phyloP scores from a whole-genome alignment of 2,329 filamentous ascomycete species.

The Penicillium brevicompactum region DNA sequence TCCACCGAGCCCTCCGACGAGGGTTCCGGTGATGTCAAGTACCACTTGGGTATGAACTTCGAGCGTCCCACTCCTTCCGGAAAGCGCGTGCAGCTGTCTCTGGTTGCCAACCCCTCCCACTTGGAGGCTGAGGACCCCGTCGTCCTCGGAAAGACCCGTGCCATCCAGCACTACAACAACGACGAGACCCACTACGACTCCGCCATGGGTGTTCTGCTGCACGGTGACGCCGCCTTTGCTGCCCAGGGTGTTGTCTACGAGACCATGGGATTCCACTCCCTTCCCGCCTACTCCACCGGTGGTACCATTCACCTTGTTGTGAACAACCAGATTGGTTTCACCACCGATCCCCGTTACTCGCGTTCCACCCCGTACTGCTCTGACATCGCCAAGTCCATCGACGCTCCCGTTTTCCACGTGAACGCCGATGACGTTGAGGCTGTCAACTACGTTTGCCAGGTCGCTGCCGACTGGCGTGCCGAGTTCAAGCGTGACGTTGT shows the following conservation, averaged over 20 bases:
- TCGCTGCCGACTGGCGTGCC: slow-evolving; percentile 96
- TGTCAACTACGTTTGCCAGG: slow-evolving; percentile 96
- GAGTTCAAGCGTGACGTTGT: slow-evolving; percentile 99
- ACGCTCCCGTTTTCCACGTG: slow-evolving; percentile 98
- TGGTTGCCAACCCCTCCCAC: slow-evolving; percentile 98
- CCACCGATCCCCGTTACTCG: slow-evolving; percentile 94
- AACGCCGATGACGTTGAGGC: slow-evolving; percentile 98
- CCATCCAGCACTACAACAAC: slow-evolving; percentile 98
- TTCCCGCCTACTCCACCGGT: slow-evolving; percentile 94
- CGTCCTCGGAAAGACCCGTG: slow-evolving; percentile 93
- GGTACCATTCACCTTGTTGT: slow-evolving; percentile 96
- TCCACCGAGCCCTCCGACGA: slow-evolving; percentile 86
- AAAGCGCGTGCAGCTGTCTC: slow-evolving; percentile 97
- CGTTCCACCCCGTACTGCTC: slow-evolving; percentile 98
- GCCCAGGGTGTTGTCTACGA: slow-evolving; percentile 98
- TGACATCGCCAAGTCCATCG: slow-evolving; percentile 98
- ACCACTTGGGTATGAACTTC: slow-evolving; percentile 99
- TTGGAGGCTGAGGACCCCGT: slow-evolving; percentile 97
- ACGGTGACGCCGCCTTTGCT: slow-evolving; percentile 96
- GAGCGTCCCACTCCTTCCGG: slow-evolving; percentile 97
- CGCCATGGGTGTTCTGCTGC: slow-evolving; percentile 93
- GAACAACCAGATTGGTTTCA: slow-evolving; percentile 99
- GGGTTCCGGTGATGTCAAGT: slow-evolving; percentile 98
- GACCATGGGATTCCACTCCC: slow-evolving; percentile 94
- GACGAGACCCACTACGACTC: slow-evolving; percentile 86